Evolutionary conservation across 78 protist genomes (phyloP).

Genomic region (Dictyostelium purpureum): DNA sequence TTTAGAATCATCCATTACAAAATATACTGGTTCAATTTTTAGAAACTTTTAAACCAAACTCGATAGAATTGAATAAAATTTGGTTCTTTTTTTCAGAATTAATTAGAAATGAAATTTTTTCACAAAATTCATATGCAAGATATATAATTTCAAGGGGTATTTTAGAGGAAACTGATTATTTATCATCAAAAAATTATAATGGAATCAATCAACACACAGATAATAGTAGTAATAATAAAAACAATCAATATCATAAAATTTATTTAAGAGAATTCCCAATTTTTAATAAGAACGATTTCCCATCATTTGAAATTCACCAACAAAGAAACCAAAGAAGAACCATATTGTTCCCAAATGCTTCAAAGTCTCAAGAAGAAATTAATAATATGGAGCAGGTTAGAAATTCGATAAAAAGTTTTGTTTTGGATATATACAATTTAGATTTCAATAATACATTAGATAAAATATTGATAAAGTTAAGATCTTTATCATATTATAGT

Average conservation of each 20-base stretch:
- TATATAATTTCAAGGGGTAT: constrained; percentile 65
- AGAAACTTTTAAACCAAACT: constrained; percentile 20
- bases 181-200: background rate
- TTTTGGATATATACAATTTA: background rate
- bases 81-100: constrained; percentile 56
- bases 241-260: constrained; percentile 23
- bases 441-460: background rate
- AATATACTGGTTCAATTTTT: constrained; percentile 55
- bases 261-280: constrained; percentile 57
- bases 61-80: constrained; percentile 11
- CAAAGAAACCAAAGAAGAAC: constrained; percentile 77
- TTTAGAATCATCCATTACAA: constrained; percentile 49
- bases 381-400: constrained; percentile 29
- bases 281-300: constrained; percentile 53
- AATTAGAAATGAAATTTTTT: constrained; percentile 26
- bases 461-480: too few species aligned
- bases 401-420: background rate
- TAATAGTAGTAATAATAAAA: background rate
- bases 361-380: constrained; percentile 22
- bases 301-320: constrained; percentile 41
- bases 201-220: background rate
- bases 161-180: constrained; percentile 34
- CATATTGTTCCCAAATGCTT: constrained; percentile 11
- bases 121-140: constrained; percentile 73
- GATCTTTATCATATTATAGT: constrained; percentile 44